Conservation (phyloP, 2,329 filamentous ascomycete species). For the Venturia oleaginea region DNA sequence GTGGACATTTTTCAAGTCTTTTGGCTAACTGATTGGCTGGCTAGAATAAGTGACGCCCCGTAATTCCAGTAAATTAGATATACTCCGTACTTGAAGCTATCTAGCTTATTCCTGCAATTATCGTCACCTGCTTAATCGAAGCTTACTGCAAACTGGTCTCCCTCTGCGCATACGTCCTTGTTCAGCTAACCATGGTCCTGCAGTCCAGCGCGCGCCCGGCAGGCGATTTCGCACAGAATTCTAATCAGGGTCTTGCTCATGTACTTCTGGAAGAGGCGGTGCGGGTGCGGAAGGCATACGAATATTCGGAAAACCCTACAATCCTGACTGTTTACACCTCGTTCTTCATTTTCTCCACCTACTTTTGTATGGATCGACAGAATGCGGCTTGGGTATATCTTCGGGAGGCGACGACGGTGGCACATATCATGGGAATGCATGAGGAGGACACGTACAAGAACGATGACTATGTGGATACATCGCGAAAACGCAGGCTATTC, state of each 20-base stretch:
- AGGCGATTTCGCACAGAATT: conserved; percentile 5
- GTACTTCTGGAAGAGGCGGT: conserved; percentile 51
- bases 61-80: too few species aligned
- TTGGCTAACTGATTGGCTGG: too few species aligned
- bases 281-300: conserved; percentile 45
- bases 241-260: conserved; percentile 19
- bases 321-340: conserved; percentile 51
- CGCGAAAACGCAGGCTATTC: conserved; percentile 48
- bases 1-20: too few species aligned
- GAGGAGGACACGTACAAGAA: conserved; percentile 47
- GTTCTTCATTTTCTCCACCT: conserved; percentile 52
- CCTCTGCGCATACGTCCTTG: conserved; percentile 42
- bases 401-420: conserved; percentile 51
- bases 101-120: too few species aligned
- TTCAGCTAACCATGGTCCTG: conserved; percentile 38
- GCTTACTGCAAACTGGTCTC: conserved; percentile 49
- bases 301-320: conserved; percentile 48
- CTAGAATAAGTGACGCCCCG: too few species aligned
- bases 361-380: conserved; percentile 52
- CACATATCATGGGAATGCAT: conserved; percentile 50
- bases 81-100: too few species aligned
- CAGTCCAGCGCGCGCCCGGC: conserved; percentile 22
- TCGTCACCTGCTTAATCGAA: conserved; percentile 43
- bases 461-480: conserved; percentile 40
- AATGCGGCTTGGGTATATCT: conserved; percentile 56